phyloP scores from a whole-genome alignment of 768 basidiomycete genomes.

The Podaxis sp. region DNA sequence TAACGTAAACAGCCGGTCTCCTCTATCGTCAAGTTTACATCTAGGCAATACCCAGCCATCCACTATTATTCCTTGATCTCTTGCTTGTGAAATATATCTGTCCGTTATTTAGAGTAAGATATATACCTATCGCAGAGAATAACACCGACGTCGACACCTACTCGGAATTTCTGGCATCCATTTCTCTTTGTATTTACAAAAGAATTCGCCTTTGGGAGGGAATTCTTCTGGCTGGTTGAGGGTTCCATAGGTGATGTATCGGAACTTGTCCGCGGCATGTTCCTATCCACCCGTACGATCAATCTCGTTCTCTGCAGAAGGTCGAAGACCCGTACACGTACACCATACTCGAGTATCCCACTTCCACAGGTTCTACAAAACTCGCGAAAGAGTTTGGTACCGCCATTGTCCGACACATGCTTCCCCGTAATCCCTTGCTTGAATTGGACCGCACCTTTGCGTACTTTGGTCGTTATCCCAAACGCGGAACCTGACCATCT shows the following conservation, averaged over 20 bases:
- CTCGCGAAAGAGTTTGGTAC: constrained; percentile 19
- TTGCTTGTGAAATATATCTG: constrained; percentile 20
- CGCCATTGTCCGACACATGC: constrained; percentile 18
- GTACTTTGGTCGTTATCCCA: constrained; percentile 21
- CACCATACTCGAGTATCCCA: constrained; percentile 20
- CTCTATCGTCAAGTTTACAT: background rate
- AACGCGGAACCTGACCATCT: constrained; percentile 23
- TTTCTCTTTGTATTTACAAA: constrained; percentile 18
- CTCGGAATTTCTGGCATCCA: constrained; percentile 22
- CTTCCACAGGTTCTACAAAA: constrained; percentile 20
- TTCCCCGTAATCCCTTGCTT: constrained; percentile 16
- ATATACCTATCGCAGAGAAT: background rate
- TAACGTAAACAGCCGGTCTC: too few species aligned
- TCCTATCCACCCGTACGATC: constrained; percentile 12
- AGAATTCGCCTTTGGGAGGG: constrained; percentile 21
- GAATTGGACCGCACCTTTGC: constrained; percentile 13
- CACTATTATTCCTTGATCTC: constrained; percentile 18
- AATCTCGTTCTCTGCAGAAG: background rate
- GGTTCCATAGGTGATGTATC: constrained; percentile 19
- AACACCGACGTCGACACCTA: constrained; percentile 4
- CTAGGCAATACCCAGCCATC: background rate
- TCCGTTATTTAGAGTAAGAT: background rate
- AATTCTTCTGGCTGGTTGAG: constrained; percentile 17
- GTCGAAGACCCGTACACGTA: background rate
- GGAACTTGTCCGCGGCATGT: constrained; percentile 17